phyloP scores from a whole-genome alignment of 1,284 basidiomycete genomes.

The Puccinia hordei region DNA sequence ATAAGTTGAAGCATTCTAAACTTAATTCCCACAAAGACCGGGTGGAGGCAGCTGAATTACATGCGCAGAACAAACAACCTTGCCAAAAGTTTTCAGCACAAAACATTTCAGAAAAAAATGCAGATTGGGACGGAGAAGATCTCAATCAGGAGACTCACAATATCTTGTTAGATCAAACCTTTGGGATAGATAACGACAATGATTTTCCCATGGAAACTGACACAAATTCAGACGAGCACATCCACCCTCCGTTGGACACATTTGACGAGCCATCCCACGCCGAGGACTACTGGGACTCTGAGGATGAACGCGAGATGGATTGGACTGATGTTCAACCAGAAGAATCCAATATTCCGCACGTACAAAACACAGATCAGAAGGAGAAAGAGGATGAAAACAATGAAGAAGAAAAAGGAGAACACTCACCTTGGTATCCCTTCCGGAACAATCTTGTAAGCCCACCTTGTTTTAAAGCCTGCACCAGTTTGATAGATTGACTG shows the following conservation, averaged over 20 bases:
- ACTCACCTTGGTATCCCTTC: constrained; percentile 26
- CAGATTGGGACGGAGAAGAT: background rate
- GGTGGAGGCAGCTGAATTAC: background rate
- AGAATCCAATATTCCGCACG: background rate
- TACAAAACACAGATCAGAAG: background rate
- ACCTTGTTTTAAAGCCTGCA: background rate
- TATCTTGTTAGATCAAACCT: background rate
- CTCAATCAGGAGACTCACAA: background rate
- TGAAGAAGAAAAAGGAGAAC: background rate
- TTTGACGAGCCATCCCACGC: background rate
- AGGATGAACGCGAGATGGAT: background rate
- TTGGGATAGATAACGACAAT: background rate
- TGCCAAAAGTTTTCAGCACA: background rate
- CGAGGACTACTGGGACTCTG: background rate
- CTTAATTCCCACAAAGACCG: background rate
- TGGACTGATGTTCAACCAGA: background rate
- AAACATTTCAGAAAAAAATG: background rate
- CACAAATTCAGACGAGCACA: background rate
- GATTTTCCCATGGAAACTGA: background rate
- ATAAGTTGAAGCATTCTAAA: background rate
- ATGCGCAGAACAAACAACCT: background rate
- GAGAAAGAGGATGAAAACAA: background rate
- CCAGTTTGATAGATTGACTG: background rate
- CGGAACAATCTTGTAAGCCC: background rate
- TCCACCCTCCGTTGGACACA: background rate